Base-by-base conservation (phyloP, 2,329 filamentous ascomycete genomes). In the Cadophora luteo-olivacea region DNA sequence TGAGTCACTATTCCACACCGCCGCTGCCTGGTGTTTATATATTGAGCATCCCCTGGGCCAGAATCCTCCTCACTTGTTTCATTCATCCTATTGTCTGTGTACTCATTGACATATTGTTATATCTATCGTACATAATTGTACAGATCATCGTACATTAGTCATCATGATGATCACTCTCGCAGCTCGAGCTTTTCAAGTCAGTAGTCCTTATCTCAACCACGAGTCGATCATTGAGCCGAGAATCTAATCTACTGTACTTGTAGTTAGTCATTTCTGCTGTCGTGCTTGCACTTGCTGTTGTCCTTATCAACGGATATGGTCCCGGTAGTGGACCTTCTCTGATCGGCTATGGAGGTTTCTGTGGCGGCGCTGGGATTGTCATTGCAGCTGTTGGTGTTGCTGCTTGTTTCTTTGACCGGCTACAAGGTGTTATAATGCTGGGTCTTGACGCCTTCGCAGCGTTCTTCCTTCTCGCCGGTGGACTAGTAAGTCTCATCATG, bases 401-500 rank as follows among this genome's bases (percentile, higher is more conserved):
- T 2, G 69, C 74, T 14, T 57, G 68, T 16, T 77, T 76, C 22
- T 45, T 76, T 6, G 74, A 77, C 19, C 4, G 61, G 1, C 57
- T 76, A 4, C 70, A 74, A 64, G 75, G 74, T 7, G 63, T 75
- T 0, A 66, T 76, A 2, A 72, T 74, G 36, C 64, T 75, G 2
- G 61, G 25, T 4, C 51, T 75, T 3, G 76, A 77, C 62, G 71
- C 24, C 0, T 12, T 77, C 32, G 72, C 76, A 0, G 29, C 69
- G 0, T 75, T 77, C 60, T 73, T 77, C 55, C 61, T 76, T 22
- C 64, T 76, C 11, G 75, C 76, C 48, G 76, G 74, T 11, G 75
- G 67, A 32, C 67, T 73, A 32, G 76, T 77, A 73, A 69, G 74
- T 70, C 8, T 41, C n/a, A 16, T 29, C 38, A 29, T 48, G 33